Conservation (phyloP, 2,329 filamentous ascomycete species). For the Lachnellula occidentalis region DNA sequence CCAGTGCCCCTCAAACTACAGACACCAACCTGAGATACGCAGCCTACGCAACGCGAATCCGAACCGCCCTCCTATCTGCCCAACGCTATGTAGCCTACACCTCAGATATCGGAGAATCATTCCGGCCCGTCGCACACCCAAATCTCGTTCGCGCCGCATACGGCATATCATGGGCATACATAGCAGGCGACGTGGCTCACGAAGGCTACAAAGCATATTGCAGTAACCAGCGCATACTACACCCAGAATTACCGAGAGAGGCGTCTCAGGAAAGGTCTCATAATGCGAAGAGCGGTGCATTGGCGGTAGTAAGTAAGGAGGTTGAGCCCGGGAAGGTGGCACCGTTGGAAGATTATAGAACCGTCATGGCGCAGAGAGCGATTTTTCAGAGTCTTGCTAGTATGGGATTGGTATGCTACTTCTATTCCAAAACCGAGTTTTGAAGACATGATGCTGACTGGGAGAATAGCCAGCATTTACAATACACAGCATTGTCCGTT, state of each 20-base stretch:
- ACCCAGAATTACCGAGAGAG: constrained; percentile 54
- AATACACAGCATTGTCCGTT: constrained; percentile 68
- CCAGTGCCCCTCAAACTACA: constrained; percentile 69
- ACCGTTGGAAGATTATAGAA: constrained; percentile 81
- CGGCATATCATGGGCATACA: constrained; percentile 86
- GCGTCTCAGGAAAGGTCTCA: constrained; percentile 28
- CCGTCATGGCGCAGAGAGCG: constrained; percentile 84
- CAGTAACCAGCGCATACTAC: constrained; percentile 70
- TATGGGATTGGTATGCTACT: constrained; percentile 87
- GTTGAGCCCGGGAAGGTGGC: constrained; percentile 45
- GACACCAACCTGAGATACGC: constrained; percentile 85
- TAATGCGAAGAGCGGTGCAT: constrained; percentile 26
- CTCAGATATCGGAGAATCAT: constrained; percentile 92
- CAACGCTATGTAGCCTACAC: constrained; percentile 98
- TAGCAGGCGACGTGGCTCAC: constrained; percentile 82
- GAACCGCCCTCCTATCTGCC: constrained; percentile 81
- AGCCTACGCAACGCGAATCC: constrained; percentile 79
- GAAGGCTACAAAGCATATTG: constrained; percentile 95
- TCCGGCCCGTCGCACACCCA: constrained; percentile 87
- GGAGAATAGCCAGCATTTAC: constrained; percentile 18
- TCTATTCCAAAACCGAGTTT: constrained; percentile 39
- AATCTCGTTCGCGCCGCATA: constrained; percentile 78
- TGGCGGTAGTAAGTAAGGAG: constrained; percentile 5
- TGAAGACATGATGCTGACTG: neutral
- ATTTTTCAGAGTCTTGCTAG: constrained; percentile 86